These are phyloP conservation scores for Colletotrichum melonis DNA, from an alignment of 2,329 filamentous ascomycete genomes.

Conservation along the genomic window DNA sequence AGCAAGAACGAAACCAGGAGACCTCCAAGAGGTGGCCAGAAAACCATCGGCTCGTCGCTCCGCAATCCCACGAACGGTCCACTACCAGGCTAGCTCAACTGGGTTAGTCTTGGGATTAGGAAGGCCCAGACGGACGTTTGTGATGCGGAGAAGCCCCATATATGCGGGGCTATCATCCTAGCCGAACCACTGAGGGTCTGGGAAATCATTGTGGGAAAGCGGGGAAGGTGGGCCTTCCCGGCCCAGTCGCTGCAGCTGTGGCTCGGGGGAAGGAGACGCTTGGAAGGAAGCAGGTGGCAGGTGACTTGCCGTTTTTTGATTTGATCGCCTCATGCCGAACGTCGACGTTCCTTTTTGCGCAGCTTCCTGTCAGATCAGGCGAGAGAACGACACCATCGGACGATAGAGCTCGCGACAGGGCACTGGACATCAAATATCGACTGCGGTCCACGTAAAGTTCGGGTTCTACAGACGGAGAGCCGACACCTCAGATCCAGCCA, in stretches of 20 bases:
- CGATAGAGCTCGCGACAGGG: background rate
- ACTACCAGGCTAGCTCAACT: rapidly evolving
- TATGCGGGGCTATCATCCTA: background rate
- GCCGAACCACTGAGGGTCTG: conserved; percentile 18
- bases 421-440: background rate
- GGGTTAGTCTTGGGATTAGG: background rate
- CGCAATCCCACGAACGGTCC: conserved; percentile 14
- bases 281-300: conserved; percentile 16
- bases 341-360: background rate
- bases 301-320: conserved; percentile 22
- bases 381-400: background rate
- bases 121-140: conserved; percentile 2
- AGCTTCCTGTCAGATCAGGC: background rate
- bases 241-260: conserved; percentile 6
- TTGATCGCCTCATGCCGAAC: conserved; percentile 9
- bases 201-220: conserved; percentile 14
- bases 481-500: background rate
- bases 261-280: background rate
- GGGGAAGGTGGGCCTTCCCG: conserved; percentile 9
- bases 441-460: background rate
- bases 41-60: conserved; percentile 31
- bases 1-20: background rate
- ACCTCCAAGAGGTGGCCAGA: background rate
- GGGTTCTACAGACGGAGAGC: background rate
- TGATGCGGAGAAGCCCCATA: conserved; percentile 25